Conservation (phyloP, 129 eudicot genomes). For the Flaveria bidentis region DNA sequence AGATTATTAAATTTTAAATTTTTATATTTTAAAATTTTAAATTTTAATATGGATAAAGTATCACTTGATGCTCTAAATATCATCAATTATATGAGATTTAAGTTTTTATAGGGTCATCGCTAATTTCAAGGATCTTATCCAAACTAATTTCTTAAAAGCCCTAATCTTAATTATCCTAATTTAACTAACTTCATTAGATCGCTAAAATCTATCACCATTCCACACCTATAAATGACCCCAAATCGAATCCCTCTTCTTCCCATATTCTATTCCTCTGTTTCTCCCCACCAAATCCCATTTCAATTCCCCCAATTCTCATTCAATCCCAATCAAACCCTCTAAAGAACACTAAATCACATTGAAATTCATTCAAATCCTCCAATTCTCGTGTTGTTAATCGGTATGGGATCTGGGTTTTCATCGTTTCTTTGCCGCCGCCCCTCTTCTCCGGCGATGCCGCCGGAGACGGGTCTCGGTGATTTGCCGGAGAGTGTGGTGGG, state of each 20-base stretch:
- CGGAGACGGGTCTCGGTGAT: conserved; percentile 64
- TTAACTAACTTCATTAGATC: not conserved
- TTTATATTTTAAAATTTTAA: no score
- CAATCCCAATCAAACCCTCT: conserved; percentile 18
- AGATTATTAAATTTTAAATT: no score
- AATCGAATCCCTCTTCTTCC: conserved; percentile 1
- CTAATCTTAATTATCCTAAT: not conserved
- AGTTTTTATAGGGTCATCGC: not conserved
- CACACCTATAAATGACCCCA: conserved; percentile 19
- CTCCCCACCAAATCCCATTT: not conserved
- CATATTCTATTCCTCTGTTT: conserved; percentile 11
- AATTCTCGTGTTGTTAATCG: not conserved
- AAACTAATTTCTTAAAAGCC: not conserved
- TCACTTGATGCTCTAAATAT: no score
- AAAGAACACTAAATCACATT: not conserved
- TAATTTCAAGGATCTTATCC: not conserved
- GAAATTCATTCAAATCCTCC: not conserved
- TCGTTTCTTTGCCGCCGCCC: conserved; percentile 29
- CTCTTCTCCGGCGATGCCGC: conserved; percentile 27
- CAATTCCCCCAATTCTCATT: not conserved
- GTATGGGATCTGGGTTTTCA: conserved; percentile 56
- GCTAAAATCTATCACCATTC: not conserved
- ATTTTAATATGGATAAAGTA: no score
- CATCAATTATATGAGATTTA: no score
- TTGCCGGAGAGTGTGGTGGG: conserved; percentile 92